Conservation (phyloP, 2,329 filamentous ascomycete genomes). For the Ceratocystis cubensis region DNA sequence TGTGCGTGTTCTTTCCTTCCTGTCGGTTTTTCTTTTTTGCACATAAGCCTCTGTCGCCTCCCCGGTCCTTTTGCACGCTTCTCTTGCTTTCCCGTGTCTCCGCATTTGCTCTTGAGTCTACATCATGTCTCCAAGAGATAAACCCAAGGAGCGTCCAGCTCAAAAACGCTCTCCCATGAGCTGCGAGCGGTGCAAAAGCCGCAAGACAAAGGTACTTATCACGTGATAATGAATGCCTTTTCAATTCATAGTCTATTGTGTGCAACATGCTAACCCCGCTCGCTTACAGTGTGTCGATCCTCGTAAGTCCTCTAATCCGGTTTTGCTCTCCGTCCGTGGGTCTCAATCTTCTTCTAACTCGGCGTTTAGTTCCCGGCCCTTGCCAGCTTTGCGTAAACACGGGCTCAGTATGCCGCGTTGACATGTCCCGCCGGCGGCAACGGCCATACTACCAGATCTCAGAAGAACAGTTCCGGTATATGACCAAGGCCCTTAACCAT, state of each 20-base stretch:
- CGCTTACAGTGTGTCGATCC: slow-evolving; percentile 20
- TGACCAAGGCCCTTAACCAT: slow-evolving; percentile 26
- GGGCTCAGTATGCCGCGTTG: slow-evolving; percentile 24
- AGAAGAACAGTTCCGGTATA: slow-evolving; percentile 26
- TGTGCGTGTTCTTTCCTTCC: neutral
- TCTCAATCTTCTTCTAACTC: neutral
- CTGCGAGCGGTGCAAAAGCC: slow-evolving; percentile 26
- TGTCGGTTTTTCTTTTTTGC: neutral
- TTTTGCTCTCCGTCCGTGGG: neutral
- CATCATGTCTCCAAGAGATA: slow-evolving; percentile 9
- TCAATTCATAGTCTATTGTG: neutral
- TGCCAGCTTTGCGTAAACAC: slow-evolving; percentile 27
- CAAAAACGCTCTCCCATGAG: slow-evolving; percentile 26
- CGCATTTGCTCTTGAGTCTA: neutral
- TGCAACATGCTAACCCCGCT: slow-evolving; percentile 4
- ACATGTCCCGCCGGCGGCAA: slow-evolving; percentile 26
- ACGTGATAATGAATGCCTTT: slow-evolving; percentile 21
- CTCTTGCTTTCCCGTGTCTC: neutral
- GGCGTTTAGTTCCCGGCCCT: slow-evolving; percentile 24
- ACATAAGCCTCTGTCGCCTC: neutral
- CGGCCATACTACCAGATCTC: slow-evolving; percentile 27
- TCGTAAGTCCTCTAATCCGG: slow-evolving; percentile 2
- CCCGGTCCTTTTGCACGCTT: neutral
- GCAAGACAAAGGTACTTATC: slow-evolving; percentile 25
- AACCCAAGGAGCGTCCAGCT: slow-evolving; percentile 12